A percentile compares a stretch with the other conserved stretches of the same genome.
These are phyloP conservation scores for Elymus sibiricus DNA, from an alignment of 176 grass and related monocot genomes.

Conservation along the genomic window DNA sequence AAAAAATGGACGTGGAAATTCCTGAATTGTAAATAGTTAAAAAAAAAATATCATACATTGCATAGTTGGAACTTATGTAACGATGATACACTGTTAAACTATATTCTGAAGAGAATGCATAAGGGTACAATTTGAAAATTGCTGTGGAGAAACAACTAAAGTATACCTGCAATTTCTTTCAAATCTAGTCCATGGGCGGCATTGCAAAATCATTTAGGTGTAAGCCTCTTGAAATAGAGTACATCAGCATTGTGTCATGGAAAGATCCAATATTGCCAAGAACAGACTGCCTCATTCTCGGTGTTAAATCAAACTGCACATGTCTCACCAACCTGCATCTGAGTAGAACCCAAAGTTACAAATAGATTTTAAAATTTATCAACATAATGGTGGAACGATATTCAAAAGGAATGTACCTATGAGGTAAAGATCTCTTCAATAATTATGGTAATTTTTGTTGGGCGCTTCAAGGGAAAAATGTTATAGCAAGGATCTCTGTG, in stretches of 20 bases:
- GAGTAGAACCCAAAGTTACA: conserved; percentile 3
- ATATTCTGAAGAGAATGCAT: neutral
- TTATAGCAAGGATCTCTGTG: conserved; percentile 23
- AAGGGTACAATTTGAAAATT: neutral
- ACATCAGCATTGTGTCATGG: neutral
- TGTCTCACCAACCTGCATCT: conserved; percentile 21
- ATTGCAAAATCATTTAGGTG: conserved; percentile 15
- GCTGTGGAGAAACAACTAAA: conserved; percentile 14
- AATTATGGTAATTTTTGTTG: conserved; percentile 2
- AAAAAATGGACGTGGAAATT: neutral
- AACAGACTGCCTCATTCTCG: neutral
- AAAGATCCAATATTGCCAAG: conserved; percentile 1
- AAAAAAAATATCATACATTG: neutral
- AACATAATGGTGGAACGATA: neutral
- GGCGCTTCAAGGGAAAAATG: neutral
- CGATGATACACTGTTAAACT: neutral
- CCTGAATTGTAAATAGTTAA: neutral
- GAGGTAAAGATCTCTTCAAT: conserved; percentile 17
- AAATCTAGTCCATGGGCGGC: conserved; percentile 7
- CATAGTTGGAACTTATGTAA: neutral
- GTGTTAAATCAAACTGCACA: neutral
- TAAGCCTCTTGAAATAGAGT: conserved; percentile 1
- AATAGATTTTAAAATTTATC: neutral
- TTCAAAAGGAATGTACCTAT: neutral
- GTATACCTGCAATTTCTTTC: conserved; percentile 21